These are phyloP conservation scores for Teunomyces pallodes DNA, from an alignment of 805 yeast species.

Conservation along the genomic window DNA sequence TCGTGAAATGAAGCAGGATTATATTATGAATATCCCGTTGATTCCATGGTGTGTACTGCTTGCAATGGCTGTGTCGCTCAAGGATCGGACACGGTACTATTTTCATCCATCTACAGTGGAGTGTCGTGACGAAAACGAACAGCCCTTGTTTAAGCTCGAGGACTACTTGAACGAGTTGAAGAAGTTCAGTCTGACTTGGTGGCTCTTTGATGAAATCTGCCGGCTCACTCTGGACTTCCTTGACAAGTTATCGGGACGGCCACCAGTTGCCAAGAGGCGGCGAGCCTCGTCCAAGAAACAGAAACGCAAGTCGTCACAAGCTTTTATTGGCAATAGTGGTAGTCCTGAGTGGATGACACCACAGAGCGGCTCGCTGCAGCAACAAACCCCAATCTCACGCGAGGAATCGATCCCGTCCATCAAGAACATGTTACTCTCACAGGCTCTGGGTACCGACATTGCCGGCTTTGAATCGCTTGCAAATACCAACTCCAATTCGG, in stretches of 20 bases:
- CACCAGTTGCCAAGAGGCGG: neutral
- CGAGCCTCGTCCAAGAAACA: neutral
- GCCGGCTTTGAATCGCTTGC: neutral
- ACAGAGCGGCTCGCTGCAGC: neutral
- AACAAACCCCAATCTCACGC: neutral
- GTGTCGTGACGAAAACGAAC: neutral
- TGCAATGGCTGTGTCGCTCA: slow-evolving; percentile 25
- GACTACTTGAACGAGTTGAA: slow-evolving; percentile 20
- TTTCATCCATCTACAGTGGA: neutral
- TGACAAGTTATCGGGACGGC: slow-evolving; percentile 9
- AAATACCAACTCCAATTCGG: neutral
- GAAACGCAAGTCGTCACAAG: neutral
- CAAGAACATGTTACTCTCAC: slow-evolving; percentile 6
- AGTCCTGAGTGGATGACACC: neutral
- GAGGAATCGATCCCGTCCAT: slow-evolving; percentile 9
- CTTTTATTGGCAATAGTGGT: neutral
- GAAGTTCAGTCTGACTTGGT: slow-evolving; percentile 22
- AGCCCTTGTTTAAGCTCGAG: slow-evolving; percentile 13
- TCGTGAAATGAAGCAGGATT: slow-evolving; percentile 15
- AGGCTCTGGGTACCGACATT: neutral
- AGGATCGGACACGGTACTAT: slow-evolving; percentile 14
- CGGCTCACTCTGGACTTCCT: slow-evolving; percentile 20
- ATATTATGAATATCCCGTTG: slow-evolving; percentile 22
- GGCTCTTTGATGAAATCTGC: slow-evolving; percentile 28
- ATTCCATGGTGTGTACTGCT: slow-evolving; percentile 25